Base-by-base conservation (phyloP, 2,329 filamentous ascomycete genomes). In the Orbilia brochopaga region DNA sequence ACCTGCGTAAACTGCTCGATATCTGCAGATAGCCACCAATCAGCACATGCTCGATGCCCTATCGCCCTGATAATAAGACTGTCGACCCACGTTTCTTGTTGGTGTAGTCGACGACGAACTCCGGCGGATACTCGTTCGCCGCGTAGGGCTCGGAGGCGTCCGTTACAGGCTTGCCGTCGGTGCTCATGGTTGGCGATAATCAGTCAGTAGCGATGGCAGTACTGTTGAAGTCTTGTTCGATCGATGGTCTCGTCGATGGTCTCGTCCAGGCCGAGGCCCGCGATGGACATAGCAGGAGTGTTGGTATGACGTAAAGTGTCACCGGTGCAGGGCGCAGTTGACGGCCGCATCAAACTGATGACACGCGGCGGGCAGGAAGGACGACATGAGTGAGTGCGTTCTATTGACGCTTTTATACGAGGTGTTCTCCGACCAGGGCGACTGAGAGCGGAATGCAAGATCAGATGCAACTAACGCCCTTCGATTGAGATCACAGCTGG, bases 1-100 rank as follows among this genome's bases (percentile, higher is more conserved):
- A 75, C 75, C 19, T 61, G 62, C 5, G 74, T 55, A 52, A 77
- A 77, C 27, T 76, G 74, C 23, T 73, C 75, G 61, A 77, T 74
- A 56, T 77, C 76, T 76, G n/a, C n/a, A n/a, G n/a, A n/a, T n/a
- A 48, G 32, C 17, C 35, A 53, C 17, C 24, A 32, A 32, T 55
- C 30, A 66, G 30, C 17, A 23, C 42, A 10, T 44, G 32, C 44
- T 11, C 19, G 27, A 24, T n/a, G n/a, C n/a, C n/a, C n/a, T n/a
- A n/a, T n/a, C n/a, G n/a, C n/a, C n/a, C n/a, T n/a, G n/a, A n/a
- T n/a, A n/a, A n/a, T n/a, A n/a, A n/a, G n/a, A n/a, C n/a, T n/a
- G n/a, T n/a, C n/a, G 37, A 42, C 59, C 27, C 32, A 73, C 69
- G 69, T n/a, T 73, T 66, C 37, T 66, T 65, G 24, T 66, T 60